phyloP scores from a whole-genome alignment of 352 stramenopile genomes.

The Saprolegnia parasitica region DNA sequence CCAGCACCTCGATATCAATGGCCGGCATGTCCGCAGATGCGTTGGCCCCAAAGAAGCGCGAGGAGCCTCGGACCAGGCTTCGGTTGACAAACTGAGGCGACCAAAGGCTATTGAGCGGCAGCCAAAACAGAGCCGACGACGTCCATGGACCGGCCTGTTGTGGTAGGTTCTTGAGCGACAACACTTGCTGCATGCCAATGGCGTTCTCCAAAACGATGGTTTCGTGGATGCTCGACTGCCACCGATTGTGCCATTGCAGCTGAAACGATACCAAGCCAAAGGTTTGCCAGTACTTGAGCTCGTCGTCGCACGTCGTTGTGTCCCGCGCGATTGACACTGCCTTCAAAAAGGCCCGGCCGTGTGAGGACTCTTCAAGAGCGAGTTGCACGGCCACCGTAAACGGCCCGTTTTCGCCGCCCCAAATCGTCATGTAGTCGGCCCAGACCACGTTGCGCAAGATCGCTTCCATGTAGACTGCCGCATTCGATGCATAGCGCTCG shows the following conservation, averaged over 20 bases:
- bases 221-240: not conserved
- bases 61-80: not conserved
- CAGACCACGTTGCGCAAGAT: slow-evolving; percentile 15
- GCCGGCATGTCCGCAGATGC: not conserved
- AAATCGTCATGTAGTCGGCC: not conserved
- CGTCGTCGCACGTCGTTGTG: not conserved
- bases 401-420: not conserved
- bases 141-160: not conserved
- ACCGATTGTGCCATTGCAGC: slow-evolving; percentile 7
- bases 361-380: not conserved
- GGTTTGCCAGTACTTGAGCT: slow-evolving; percentile 1
- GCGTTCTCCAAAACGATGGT: not conserved
- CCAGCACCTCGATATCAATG: not conserved
- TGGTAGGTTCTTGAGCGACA: not conserved
- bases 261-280: not conserved
- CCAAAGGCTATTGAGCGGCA: not conserved
- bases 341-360: not conserved
- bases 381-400: not conserved
- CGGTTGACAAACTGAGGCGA: not conserved
- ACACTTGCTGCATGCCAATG: not conserved
- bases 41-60: not conserved
- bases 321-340: not conserved
- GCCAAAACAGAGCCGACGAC: not conserved
- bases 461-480: slow-evolving; percentile 23
- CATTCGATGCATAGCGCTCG: not conserved